A percentile compares a stretch with the other conserved stretches of the same genome.
Conservation (phyloP, 225 moss, liverwort and hornwort genomes). For the Asterella californica region DNA sequence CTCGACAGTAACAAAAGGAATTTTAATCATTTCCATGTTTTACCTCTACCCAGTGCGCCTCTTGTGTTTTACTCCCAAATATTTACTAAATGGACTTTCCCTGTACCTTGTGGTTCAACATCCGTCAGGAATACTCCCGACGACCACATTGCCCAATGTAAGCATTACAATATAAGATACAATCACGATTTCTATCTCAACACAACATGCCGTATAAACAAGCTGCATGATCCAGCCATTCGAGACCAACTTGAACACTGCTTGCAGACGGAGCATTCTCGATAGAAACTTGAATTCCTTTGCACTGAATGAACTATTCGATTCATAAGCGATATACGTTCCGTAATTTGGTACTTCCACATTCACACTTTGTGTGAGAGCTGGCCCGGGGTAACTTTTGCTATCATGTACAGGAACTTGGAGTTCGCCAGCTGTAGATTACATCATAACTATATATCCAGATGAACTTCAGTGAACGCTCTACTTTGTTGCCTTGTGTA, state of each 20-base stretch:
- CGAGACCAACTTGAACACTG: not conserved
- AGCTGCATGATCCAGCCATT: no score
- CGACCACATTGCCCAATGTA: no score
- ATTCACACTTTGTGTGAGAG: not conserved
- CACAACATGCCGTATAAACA: no score
- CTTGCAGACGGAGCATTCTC: not conserved
- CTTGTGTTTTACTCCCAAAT: no score
- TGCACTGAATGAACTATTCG: not conserved
- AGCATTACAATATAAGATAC: no score
- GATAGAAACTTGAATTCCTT: not conserved
- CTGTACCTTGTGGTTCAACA: no score
- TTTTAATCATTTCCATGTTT: no score
- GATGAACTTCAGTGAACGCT: not conserved
- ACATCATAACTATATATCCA: not conserved
- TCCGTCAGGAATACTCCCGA: no score
- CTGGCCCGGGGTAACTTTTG: not conserved
- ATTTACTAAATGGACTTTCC: no score
- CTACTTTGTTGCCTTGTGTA: constrained; percentile 47
- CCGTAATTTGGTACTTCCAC: not conserved
- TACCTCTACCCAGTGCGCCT: no score
- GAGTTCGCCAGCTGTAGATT: not conserved
- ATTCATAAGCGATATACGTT: not conserved
- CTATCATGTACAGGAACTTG: constrained; percentile 6
- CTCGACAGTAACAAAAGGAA: no score
- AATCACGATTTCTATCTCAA: no score